These are phyloP conservation scores for Clonostachys sp. DNA, from an alignment of 2,329 filamentous ascomycete genomes.

Conservation along the genomic window DNA sequence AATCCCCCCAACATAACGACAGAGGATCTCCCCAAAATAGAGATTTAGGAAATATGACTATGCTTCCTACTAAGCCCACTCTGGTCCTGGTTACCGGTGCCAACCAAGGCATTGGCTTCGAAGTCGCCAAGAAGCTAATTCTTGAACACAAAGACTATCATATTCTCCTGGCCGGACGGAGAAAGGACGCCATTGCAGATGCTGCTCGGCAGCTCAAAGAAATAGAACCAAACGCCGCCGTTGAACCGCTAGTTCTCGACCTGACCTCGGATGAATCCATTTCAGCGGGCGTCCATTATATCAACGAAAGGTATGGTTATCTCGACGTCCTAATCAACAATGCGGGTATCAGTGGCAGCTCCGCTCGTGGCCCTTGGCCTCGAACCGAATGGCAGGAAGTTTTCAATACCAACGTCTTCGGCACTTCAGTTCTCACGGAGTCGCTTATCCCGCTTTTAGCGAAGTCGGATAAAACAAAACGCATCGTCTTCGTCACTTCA, in stretches of 20 bases:
- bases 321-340: conserved; percentile 38
- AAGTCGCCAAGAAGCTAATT: conserved; percentile 10
- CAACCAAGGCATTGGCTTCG: conserved; percentile 13
- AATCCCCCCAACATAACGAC: too few species aligned
- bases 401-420: conserved; percentile 41
- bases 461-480: conserved; percentile 9
- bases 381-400: conserved; percentile 28
- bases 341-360: conserved; percentile 16
- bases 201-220: conserved; percentile 4
- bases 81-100: conserved; percentile 13
- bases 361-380: conserved; percentile 23
- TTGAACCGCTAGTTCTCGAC: conserved; percentile 22
- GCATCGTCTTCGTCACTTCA: conserved; percentile 31
- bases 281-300: conserved; percentile 13
- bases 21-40: too few species aligned
- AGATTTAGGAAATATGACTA: too few species aligned
- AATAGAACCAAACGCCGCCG: conserved; percentile 3
- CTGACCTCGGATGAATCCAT: conserved; percentile 29
- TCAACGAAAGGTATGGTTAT: conserved; percentile 21
- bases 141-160: conserved; percentile 14
- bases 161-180: conserved; percentile 24
- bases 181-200: conserved; percentile 9
- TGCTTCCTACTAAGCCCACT: background rate
- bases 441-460: conserved; percentile 19
- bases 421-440: conserved; percentile 16